Conservation (phyloP, 2,329 filamentous ascomycete species). For the Trichoderma guizhouense region DNA sequence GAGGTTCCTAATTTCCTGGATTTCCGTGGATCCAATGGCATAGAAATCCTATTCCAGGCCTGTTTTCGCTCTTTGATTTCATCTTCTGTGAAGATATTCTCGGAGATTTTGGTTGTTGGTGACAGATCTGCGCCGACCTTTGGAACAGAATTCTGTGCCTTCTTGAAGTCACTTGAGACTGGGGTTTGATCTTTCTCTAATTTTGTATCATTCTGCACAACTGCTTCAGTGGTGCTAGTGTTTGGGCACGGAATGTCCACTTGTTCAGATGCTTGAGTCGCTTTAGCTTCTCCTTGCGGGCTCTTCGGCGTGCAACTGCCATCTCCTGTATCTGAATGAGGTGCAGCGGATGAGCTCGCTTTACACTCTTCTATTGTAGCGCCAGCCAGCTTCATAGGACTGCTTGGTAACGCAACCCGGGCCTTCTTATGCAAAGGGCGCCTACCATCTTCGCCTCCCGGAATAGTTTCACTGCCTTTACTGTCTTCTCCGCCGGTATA, state of each 20-base stretch:
- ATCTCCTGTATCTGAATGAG: not conserved
- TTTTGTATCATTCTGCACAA: too few relatives aligned
- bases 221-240: too few relatives aligned
- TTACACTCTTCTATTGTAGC: not conserved
- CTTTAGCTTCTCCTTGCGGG: not conserved
- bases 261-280: not conserved
- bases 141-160: not conserved
- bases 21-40: constrained; percentile 30
- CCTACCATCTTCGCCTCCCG: constrained; percentile 16
- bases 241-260: not conserved
- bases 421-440: constrained; percentile 16
- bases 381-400: constrained; percentile 6
- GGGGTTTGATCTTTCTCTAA: not conserved
- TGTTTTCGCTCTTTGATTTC: constrained; percentile 32
- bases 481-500: constrained; percentile 18
- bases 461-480: not conserved
- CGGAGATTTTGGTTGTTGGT: not conserved
- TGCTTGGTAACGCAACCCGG: constrained; percentile 20
- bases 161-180: not conserved
- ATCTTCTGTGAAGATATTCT: constrained; percentile 28
- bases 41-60: constrained; percentile 35
- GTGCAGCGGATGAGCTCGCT: not conserved
- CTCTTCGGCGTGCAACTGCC: not conserved
- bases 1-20: constrained; percentile 16
- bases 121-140: not conserved